Conservation (phyloP, 768 basidiomycete genomes). For the Trametes cinnabarina region DNA sequence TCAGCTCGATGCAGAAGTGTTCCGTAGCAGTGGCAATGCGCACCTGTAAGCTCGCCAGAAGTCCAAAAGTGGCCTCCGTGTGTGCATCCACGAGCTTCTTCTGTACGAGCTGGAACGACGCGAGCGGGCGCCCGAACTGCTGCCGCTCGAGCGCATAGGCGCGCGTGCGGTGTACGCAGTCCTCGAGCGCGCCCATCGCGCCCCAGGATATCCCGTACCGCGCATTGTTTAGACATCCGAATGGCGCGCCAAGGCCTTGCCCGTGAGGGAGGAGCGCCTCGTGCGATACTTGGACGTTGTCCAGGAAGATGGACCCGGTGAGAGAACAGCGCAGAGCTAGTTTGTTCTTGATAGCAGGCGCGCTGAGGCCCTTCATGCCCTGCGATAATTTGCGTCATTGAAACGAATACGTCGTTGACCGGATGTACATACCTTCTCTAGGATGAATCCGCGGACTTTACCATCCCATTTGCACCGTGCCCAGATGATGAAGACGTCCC, state of each 20-base stretch:
- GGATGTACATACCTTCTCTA: slow-evolving; percentile 69
- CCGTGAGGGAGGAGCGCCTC: slow-evolving; percentile 76
- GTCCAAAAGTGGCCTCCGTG: slow-evolving; percentile 77
- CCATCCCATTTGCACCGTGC: slow-evolving; percentile 93
- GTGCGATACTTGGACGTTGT: slow-evolving; percentile 74
- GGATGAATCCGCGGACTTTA: slow-evolving; percentile 84
- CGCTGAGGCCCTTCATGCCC: slow-evolving; percentile 79
- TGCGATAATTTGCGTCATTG: slow-evolving; percentile 28
- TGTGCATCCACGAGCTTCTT: slow-evolving; percentile 96
- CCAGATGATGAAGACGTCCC: slow-evolving; percentile 92
- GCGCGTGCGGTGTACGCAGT: slow-evolving; percentile 76
- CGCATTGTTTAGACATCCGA: slow-evolving; percentile 91
- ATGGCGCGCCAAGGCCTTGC: slow-evolving; percentile 78
- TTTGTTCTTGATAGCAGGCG: slow-evolving; percentile 91
- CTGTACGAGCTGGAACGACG: slow-evolving; percentile 95
- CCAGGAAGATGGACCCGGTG: slow-evolving; percentile 90
- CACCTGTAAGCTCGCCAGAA: slow-evolving; percentile 73
- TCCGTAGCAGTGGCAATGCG: background rate
- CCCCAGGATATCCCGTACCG: slow-evolving; percentile 93
- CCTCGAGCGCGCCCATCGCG: slow-evolving; percentile 93
- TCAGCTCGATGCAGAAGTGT: background rate
- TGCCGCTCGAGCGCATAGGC: slow-evolving; percentile 85
- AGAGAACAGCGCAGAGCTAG: slow-evolving; percentile 82
- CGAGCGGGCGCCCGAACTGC: slow-evolving; percentile 87
- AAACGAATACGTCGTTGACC: background rate